Base-by-base conservation (phyloP, 208 protist genomes). In the Leishmania arabica region DNA sequence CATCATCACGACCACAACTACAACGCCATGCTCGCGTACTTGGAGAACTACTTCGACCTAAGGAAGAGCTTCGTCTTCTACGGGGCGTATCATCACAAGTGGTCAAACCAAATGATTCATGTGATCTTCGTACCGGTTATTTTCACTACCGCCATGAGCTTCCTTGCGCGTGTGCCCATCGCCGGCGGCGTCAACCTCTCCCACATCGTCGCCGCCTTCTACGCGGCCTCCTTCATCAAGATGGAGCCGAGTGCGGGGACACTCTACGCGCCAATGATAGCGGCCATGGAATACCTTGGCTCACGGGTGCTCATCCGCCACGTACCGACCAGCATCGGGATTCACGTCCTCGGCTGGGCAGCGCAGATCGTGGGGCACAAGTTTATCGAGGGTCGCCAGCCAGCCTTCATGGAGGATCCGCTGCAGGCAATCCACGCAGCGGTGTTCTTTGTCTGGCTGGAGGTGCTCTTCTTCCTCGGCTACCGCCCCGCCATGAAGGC, bases 351-450 rank as follows among this genome's bases (percentile, higher is more conserved):
- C 51, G 88, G 85, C 13, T 95, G 86, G 91, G 77, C 76, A 3
- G 47, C 82, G 9, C 90, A 98, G 86, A 94, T 97, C 34, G 1
- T 95, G 13, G 86, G 87, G 27, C 95, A 96, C 82, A 87, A 84
- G 54, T 77, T 83, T 31, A 85, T 83, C 45, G 89, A 94, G 74
- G 34, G 75, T 15, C 90, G 93, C 31, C 70, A 80, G 68, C 95
- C 95, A 8, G 93, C 95, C 24, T 90, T 98, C 47, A 76, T 90
- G 42, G 92, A 97, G 51, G 92, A 95, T 75, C 87, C 94, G 15
- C 65, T 94, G 13, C 95, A 98, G 81, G 86, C 91, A 58, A 73
- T 93, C 51, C 89, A 92, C 79, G 77, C 90, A 27, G 88, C 91
- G 21, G 83, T 92, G 64, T 91, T 93, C 77, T 93, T 93, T 88